Conservation (phyloP, 1,284 basidiomycete genomes). For the Ustilago sp. region DNA sequence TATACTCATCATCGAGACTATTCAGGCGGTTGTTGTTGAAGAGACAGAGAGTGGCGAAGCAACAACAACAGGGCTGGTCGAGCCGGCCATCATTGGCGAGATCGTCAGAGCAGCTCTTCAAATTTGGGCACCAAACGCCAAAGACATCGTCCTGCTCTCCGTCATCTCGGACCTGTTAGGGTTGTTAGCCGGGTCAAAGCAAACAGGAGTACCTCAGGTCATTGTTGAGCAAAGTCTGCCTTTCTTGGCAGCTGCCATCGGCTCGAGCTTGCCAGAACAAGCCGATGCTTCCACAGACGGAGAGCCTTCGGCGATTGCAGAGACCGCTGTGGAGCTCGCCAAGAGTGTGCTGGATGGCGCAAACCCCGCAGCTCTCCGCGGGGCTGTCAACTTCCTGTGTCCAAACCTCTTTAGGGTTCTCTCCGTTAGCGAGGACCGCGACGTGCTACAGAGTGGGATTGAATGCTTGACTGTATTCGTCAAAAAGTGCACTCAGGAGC, state of each 20-base stretch:
- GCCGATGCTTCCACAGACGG: constrained; percentile 13
- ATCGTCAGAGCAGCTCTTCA: constrained; percentile 74
- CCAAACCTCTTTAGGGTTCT: constrained; percentile 47
- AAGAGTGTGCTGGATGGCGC: constrained; percentile 77
- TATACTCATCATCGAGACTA: constrained; percentile 87
- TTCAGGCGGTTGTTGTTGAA: constrained; percentile 80
- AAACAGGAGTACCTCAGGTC: constrained; percentile 76
- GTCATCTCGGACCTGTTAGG: constrained; percentile 85
- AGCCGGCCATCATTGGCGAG: constrained; percentile 47
- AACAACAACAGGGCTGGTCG: constrained; percentile 29
- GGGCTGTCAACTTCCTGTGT: constrained; percentile 71
- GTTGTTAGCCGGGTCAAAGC: constrained; percentile 71
- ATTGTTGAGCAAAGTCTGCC: constrained; percentile 82
- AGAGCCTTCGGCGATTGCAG: constrained; percentile 41
- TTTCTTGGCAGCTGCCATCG: constrained; percentile 77
- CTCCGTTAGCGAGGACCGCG: constrained; percentile 48
- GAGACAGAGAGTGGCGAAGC: constrained; percentile 72
- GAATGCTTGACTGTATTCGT: constrained; percentile 84
- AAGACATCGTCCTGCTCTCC: constrained; percentile 89
- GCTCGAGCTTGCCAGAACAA: constrained; percentile 61
- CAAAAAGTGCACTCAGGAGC: constrained; percentile 84
- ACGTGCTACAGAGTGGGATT: constrained; percentile 78
- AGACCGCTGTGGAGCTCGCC: constrained; percentile 76
- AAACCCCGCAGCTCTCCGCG: constrained; percentile 82
- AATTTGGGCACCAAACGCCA: constrained; percentile 76